These are phyloP conservation scores for Davidsoniella australis DNA, from an alignment of 2,329 filamentous ascomycete genomes.

Conservation along the genomic window DNA sequence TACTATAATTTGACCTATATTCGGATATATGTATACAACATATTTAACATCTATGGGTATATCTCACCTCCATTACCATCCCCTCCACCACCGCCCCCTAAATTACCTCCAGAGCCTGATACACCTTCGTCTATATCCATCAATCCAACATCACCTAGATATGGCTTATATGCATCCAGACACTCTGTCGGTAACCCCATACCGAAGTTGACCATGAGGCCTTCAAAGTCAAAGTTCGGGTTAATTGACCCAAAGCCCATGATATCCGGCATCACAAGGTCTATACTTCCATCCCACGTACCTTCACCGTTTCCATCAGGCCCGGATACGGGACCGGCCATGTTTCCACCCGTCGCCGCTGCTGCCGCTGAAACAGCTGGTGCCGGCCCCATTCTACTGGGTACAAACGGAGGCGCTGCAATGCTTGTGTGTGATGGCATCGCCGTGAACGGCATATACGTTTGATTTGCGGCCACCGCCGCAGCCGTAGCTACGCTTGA, in stretches of 20 bases:
- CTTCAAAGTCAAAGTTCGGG: conserved; percentile 13
- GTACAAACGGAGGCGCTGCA: not conserved
- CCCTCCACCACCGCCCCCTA: not conserved
- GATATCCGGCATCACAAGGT: conserved; percentile 3
- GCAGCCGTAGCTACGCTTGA: not conserved
- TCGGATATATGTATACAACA: not conserved
- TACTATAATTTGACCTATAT: no score
- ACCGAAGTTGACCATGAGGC: conserved; percentile 13
- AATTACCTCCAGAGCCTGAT: not conserved
- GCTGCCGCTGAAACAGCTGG: no score
- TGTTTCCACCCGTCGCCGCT: no score
- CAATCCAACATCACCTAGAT: conserved; percentile 1
- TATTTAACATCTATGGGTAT: not conserved
- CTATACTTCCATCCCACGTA: not conserved
- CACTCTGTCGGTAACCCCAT: conserved; percentile 11
- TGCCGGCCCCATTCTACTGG: not conserved
- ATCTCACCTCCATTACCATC: not conserved
- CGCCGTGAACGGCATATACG: not conserved
- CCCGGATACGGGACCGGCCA: no score
- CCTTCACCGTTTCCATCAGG: not conserved
- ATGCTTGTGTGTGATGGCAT: not conserved
- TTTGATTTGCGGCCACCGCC: not conserved
- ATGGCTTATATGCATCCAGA: conserved; percentile 9
- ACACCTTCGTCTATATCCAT: conserved; percentile 2
- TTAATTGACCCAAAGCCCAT: not conserved